These are phyloP conservation scores for Aaosphaeria pasadenensis DNA, from an alignment of 2,329 filamentous ascomycete species.

Conservation along the genomic window DNA sequence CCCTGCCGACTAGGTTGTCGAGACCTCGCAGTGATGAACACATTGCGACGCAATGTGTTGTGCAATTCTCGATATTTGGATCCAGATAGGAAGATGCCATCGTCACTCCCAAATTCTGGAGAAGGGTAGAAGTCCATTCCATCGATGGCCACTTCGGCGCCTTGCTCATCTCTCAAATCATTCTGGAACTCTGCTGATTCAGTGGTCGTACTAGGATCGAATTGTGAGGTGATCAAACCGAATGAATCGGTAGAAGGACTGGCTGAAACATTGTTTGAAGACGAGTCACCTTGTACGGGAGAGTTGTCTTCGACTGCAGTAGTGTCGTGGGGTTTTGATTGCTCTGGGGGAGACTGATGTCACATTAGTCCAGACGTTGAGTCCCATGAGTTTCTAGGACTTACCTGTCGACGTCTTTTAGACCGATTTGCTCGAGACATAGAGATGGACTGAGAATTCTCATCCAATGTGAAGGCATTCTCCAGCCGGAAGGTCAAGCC, in stretches of 20 bases:
- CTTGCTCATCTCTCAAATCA: too few relatives aligned
- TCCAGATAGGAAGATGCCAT: constrained; percentile 11
- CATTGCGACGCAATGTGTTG: constrained; percentile 4
- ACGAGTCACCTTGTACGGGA: neutral
- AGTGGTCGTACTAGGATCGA: neutral
- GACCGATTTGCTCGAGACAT: neutral
- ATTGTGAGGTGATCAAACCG: neutral
- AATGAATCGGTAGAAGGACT: neutral
- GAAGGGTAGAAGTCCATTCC: neutral
- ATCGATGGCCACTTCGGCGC: too few relatives aligned
- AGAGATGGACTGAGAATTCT: neutral
- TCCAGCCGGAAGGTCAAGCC: neutral
- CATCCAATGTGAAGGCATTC: neutral
- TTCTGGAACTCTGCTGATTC: too few relatives aligned
- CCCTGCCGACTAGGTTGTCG: neutral
- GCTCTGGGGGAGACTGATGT: neutral
- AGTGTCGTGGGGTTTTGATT: neutral
- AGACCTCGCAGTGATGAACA: neutral
- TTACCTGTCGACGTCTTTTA: too few relatives aligned
- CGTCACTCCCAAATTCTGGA: constrained; percentile 1
- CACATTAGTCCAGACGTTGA: neutral
- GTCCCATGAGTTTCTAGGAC: neutral
- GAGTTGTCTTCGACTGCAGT: neutral
- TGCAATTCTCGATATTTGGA: constrained; percentile 16
- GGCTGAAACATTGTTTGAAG: neutral